A percentile compares a stretch with the other conserved stretches of the same genome.
These are phyloP conservation scores for Astragalus membranaceus DNA, from an alignment of 306 rosid genomes.

Conservation along the genomic window DNA sequence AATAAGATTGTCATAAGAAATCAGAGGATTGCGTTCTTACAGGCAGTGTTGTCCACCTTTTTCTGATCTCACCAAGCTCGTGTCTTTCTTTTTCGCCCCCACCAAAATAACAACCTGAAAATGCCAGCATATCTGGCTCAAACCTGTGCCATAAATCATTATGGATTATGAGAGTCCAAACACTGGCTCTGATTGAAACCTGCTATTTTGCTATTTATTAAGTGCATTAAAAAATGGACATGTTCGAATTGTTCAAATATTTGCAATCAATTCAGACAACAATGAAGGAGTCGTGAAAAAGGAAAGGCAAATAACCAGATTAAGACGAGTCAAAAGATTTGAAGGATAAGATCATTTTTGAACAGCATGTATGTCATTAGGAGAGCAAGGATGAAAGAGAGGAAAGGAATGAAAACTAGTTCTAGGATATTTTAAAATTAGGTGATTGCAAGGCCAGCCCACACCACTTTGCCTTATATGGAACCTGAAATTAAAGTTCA, in stretches of 20 bases:
- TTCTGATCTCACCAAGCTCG: slow-evolving; percentile 92
- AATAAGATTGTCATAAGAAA: not conserved
- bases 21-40: slow-evolving; percentile 49
- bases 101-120: slow-evolving; percentile 97
- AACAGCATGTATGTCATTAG: not conserved
- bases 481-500: slow-evolving; percentile 16
- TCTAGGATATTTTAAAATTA: not conserved
- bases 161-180: slow-evolving; percentile 29
- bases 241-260: slow-evolving; percentile 18
- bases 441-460: not conserved
- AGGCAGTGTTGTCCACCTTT: slow-evolving; percentile 95
- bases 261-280: not conserved
- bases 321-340: not conserved
- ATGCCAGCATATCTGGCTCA: slow-evolving; percentile 99
- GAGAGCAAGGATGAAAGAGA: not conserved
- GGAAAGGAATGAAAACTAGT: not conserved
- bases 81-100: slow-evolving; percentile 94
- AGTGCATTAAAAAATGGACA: not conserved
- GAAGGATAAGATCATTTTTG: not conserved
- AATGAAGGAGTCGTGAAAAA: not conserved
- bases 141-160: slow-evolving; percentile 64
- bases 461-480: slow-evolving; percentile 14
- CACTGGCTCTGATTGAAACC: not conserved
- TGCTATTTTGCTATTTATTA: slow-evolving; percentile 6
- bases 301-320: slow-evolving; percentile 20